Evolutionary conservation across 371 early-diverging fungal genomes (phyloP).

Genomic region (Chytridiales sp.): DNA sequence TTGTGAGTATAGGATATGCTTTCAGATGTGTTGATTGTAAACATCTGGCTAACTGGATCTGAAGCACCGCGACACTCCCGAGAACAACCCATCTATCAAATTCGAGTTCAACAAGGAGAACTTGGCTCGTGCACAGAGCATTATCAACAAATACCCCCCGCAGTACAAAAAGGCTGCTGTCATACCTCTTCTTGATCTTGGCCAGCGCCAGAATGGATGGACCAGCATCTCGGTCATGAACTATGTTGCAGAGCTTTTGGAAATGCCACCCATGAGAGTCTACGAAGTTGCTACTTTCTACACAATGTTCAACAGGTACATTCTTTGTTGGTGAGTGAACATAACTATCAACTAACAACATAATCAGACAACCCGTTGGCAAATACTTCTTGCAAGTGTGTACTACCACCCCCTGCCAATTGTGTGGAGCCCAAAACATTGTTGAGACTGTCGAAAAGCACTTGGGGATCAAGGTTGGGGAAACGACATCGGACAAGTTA

Average conservation of each 20-base stretch:
- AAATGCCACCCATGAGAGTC: slow-evolving; percentile 97
- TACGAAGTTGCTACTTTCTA: slow-evolving; percentile 99
- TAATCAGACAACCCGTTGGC: slow-evolving; percentile 85
- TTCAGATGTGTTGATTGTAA: no score
- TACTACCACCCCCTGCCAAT: slow-evolving; percentile 96
- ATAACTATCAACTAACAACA: neutral
- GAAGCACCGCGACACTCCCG: slow-evolving; percentile 85
- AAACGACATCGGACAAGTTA: slow-evolving; percentile 90
- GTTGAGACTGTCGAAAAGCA: slow-evolving; percentile 81
- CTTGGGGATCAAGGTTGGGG: slow-evolving; percentile 88
- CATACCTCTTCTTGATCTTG: slow-evolving; percentile 94
- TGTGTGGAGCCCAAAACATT: slow-evolving; percentile 90
- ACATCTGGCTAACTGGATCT: no score
- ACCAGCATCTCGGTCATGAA: slow-evolving; percentile 95
- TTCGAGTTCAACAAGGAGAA: slow-evolving; percentile 87
- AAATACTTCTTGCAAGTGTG: slow-evolving; percentile 97
- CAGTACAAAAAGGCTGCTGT: slow-evolving; percentile 97
- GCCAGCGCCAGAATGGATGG: slow-evolving; percentile 88
- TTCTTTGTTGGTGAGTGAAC: neutral
- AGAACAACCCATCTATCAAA: slow-evolving; percentile 83
- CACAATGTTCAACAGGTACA: slow-evolving; percentile 95
- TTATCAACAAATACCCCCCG: slow-evolving; percentile 91
- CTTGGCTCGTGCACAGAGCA: slow-evolving; percentile 76
- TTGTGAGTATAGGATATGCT: no score
- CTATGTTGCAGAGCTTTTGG: slow-evolving; percentile 88